Conservation (phyloP, 1,284 basidiomycete species). For the Heterobasidion occidentale region DNA sequence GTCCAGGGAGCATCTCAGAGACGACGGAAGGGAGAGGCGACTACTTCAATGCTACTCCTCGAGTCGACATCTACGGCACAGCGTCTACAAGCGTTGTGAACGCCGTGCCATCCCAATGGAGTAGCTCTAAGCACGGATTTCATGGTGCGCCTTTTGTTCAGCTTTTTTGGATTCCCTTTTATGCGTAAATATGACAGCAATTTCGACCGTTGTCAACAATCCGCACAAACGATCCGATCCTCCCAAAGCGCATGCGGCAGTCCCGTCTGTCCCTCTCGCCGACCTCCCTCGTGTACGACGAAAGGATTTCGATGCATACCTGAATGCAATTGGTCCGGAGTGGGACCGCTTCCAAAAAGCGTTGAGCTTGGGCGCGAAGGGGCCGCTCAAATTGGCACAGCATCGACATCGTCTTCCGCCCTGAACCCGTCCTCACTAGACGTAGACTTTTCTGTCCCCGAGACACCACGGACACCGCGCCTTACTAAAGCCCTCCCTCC, state of each 20-base stretch:
- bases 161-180: not conserved
- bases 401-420: conserved; percentile 18
- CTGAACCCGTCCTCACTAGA: conserved; percentile 3
- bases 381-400: conserved; percentile 31
- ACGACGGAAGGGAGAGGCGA: conserved; percentile 52
- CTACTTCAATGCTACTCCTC: conserved; percentile 14
- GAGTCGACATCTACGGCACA: conserved; percentile 16
- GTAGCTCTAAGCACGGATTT: conserved; percentile 71
- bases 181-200: conserved; percentile 30
- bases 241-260: conserved; percentile 73
- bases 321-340: conserved; percentile 65
- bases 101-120: conserved; percentile 60
- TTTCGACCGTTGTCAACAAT: conserved; percentile 77
- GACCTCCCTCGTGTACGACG: conserved; percentile 69
- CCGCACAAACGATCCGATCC: conserved; percentile 81
- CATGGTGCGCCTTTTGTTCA: conserved; percentile 46
- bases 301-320: conserved; percentile 82
- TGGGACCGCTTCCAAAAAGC: conserved; percentile 66
- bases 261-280: conserved; percentile 66
- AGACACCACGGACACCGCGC: conserved; percentile 25
- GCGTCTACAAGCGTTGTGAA: conserved; percentile 32
- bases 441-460: conserved; percentile 12
- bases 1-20: conserved; percentile 60
- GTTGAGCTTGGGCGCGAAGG: conserved; percentile 38
- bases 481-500: conserved; percentile 45